Conservation (phyloP, 495 filamentous ascomycete species). For the Penicillium psychrofluorescens region DNA sequence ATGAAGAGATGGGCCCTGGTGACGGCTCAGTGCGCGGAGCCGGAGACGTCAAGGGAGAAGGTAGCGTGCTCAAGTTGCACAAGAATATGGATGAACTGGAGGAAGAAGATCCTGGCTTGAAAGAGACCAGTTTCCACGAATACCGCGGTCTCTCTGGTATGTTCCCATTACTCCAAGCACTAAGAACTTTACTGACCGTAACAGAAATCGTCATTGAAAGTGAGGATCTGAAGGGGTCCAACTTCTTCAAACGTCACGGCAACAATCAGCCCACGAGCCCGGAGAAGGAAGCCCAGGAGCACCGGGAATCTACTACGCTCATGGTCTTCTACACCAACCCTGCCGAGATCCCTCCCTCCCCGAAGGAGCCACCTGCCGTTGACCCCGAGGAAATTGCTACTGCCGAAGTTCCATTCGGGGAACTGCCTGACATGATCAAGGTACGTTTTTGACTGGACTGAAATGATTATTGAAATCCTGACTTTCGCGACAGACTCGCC, state of each 20-base stretch:
- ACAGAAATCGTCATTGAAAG: conserved; percentile 49
- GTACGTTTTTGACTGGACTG: conserved; percentile 19
- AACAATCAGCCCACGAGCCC: conserved; percentile 48
- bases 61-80: conserved; percentile 72
- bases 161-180: conserved; percentile 2
- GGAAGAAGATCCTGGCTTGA: conserved; percentile 57
- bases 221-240: conserved; percentile 37
- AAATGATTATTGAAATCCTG: conserved; percentile 1
- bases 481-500: conserved; percentile 26
- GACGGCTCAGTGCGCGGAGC: conserved; percentile 59
- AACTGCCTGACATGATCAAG: conserved; percentile 38
- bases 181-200: conserved; percentile 16
- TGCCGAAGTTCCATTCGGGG: conserved; percentile 39
- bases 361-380: conserved; percentile 59
- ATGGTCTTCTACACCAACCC: conserved; percentile 73
- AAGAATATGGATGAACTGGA: conserved; percentile 53
- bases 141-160: conserved; percentile 39
- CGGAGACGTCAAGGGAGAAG: conserved; percentile 67
- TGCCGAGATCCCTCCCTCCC: conserved; percentile 68
- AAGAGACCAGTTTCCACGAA: conserved; percentile 37
- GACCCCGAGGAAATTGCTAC: conserved; percentile 27
- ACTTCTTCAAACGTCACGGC: conserved; percentile 60
- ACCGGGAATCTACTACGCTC: conserved; percentile 69
- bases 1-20: conserved; percentile 69
- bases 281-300: conserved; percentile 60